Evolutionary conservation across 495 filamentous ascomycete genomes (phyloP).

Genomic region (Emericellopsis terricola): DNA sequence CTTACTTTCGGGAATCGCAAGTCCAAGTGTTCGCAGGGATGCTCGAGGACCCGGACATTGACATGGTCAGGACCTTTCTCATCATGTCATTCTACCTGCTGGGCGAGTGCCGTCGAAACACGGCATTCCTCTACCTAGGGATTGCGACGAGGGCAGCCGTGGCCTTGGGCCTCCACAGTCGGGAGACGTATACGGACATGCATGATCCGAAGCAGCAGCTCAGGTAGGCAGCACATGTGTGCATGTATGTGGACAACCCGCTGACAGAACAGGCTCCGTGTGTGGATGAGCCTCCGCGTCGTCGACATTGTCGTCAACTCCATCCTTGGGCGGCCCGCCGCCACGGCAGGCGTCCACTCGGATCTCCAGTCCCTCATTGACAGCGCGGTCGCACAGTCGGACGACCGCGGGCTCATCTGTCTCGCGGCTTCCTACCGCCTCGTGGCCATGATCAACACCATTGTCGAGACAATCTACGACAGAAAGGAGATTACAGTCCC

Average conservation of each 20-base stretch:
- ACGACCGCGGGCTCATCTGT: not conserved
- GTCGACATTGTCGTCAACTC: constrained; percentile 26
- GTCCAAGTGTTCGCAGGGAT: constrained; percentile 5
- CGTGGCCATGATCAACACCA: constrained; percentile 2
- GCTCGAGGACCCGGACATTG: constrained; percentile 3
- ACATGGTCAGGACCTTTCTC: constrained; percentile 20
- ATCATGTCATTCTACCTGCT: constrained; percentile 31
- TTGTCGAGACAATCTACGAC: constrained; percentile 2
- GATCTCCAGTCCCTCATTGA: constrained; percentile 1
- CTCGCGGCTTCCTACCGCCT: constrained; percentile 1
- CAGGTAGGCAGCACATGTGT: not conserved
- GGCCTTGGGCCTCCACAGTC: constrained; percentile 21
- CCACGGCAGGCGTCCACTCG: not conserved
- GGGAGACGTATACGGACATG: constrained; percentile 4
- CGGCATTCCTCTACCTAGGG: constrained; percentile 30
- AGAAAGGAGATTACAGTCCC: constrained; percentile 1
- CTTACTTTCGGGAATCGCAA: constrained; percentile 18
- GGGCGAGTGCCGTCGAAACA: constrained; percentile 27
- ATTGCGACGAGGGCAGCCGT: constrained; percentile 24
- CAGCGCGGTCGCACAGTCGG: not conserved
- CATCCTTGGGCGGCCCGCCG: constrained; percentile 6
- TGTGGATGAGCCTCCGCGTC: constrained; percentile 27
- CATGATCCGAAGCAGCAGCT: not conserved
- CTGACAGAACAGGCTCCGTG: constrained; percentile 17
- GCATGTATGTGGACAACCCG: too few relatives aligned